phyloP scores from a whole-genome alignment of 139 green algal species.

The Chlamydomonas incerta region DNA sequence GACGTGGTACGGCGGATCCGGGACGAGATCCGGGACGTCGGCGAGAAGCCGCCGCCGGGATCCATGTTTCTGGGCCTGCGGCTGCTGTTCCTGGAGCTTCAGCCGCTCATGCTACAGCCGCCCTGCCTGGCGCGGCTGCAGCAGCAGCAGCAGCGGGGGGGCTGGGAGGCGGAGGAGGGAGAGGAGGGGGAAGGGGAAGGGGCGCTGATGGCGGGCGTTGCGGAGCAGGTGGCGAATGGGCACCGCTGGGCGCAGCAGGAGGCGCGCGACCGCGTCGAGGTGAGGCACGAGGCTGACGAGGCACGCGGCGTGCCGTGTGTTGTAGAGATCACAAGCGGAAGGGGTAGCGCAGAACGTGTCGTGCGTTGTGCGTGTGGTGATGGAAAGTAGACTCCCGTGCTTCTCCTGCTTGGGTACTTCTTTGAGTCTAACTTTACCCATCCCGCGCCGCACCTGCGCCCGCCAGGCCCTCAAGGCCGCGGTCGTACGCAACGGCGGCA shows the following conservation, averaged over 20 bases:
- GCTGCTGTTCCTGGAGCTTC: constrained; percentile 31
- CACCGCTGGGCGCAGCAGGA: not conserved
- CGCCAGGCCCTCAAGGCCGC: constrained; percentile 13
- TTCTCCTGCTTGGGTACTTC: too few species aligned
- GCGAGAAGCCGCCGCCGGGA: constrained; percentile 10
- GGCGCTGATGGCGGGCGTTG: not conserved
- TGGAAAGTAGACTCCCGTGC: too few species aligned
- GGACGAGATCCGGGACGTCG: constrained; percentile 5
- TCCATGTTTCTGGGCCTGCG: constrained; percentile 36
- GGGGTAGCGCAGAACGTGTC: too few species aligned
- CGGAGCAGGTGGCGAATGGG: not conserved
- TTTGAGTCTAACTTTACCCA: too few species aligned
- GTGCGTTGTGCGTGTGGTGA: too few species aligned
- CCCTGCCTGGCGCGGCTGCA: not conserved
- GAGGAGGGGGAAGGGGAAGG: not conserved
- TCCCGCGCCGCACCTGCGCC: too few species aligned
- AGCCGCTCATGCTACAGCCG: not conserved
- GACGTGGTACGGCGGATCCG: constrained; percentile 17
- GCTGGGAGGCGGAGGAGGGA: not conserved
- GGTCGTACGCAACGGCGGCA: constrained; percentile 18
- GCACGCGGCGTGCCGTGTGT: too few species aligned
- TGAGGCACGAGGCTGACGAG: too few species aligned
- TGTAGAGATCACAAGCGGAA: too few species aligned
- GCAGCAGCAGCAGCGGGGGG: not conserved
- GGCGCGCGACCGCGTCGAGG: constrained; percentile 23